Evolutionary conservation across 306 rosid genomes (phyloP).

Genomic region (Quercus wislizeni): DNA sequence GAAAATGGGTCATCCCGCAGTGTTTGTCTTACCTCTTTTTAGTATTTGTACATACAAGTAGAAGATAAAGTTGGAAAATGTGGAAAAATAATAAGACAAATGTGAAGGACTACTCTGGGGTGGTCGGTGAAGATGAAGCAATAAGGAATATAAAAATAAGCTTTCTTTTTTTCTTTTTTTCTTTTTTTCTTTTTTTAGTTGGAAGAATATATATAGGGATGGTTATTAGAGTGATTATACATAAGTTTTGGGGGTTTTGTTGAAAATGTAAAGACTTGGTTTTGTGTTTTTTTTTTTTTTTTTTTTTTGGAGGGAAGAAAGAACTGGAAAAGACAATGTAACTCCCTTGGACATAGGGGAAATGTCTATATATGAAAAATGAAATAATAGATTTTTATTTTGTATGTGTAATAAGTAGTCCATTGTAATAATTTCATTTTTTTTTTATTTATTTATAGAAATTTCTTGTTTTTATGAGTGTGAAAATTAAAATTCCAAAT

Average conservation of each 20-base stretch:
- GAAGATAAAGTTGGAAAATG: slow-evolving; percentile 30
- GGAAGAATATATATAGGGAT: slow-evolving; percentile 20
- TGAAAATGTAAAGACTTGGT: slow-evolving; percentile 54
- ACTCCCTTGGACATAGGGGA: slow-evolving; percentile 38
- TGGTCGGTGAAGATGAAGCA: slow-evolving; percentile 29
- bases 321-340: slow-evolving; percentile 36
- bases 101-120: slow-evolving; percentile 29
- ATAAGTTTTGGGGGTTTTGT: slow-evolving; percentile 55
- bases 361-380: slow-evolving; percentile 43
- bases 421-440: neutral
- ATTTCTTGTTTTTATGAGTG: neutral
- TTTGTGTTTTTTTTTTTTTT: neutral
- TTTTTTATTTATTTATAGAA: neutral
- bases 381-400: slow-evolving; percentile 37
- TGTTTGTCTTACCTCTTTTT: slow-evolving; percentile 29
- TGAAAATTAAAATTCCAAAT: neutral
- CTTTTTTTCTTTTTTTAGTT: no score
- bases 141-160: neutral
- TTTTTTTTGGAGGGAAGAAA: slow-evolving; percentile 1
- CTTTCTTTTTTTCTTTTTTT: no score
- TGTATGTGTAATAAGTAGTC: neutral
- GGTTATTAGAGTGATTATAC: slow-evolving; percentile 52
- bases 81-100: slow-evolving; percentile 43
- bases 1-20: slow-evolving; percentile 2
- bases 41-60: slow-evolving; percentile 52